phyloP scores from a whole-genome alignment of 805 yeast genomes.

The Saccharomycopsis amapae region DNA sequence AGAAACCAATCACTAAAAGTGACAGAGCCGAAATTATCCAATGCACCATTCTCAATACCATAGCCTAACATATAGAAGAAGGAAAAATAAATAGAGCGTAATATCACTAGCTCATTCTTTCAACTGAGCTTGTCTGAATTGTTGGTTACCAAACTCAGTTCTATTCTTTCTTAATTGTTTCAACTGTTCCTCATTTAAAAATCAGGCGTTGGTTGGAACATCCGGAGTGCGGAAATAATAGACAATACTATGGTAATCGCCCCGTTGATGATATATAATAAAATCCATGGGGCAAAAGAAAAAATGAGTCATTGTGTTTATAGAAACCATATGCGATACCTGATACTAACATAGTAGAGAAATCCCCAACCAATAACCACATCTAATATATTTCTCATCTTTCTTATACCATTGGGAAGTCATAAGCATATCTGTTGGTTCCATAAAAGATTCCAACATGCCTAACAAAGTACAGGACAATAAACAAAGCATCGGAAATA shows the following conservation, averaged over 20 bases:
- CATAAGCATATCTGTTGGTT: constrained; percentile 44
- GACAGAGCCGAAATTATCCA: constrained; percentile 38
- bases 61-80: constrained; percentile 30
- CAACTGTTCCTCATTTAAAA: constrained; percentile 33
- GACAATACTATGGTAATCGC: constrained; percentile 40
- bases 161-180: constrained; percentile 37
- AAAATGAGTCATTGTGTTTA: constrained; percentile 27
- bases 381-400: constrained; percentile 31
- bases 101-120: constrained; percentile 35
- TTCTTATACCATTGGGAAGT: constrained; percentile 32
- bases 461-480: constrained; percentile 46
- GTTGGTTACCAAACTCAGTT: constrained; percentile 38
- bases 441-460: constrained; percentile 43
- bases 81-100: constrained; percentile 35
- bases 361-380: constrained; percentile 32
- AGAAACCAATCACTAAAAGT: constrained; percentile 34
- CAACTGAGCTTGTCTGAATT: constrained; percentile 33
- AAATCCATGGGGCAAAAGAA: constrained; percentile 43
- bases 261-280: constrained; percentile 48
- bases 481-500: constrained; percentile 35
- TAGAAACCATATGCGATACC: constrained; percentile 48
- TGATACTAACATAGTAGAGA: constrained; percentile 31
- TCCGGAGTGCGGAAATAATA: constrained; percentile 41
- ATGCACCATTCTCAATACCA: constrained; percentile 39
- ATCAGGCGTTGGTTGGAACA: constrained; percentile 36